Evolutionary conservation across 495 filamentous ascomycete species (phyloP).

Genomic region (Penicillium bovifimosum): DNA sequence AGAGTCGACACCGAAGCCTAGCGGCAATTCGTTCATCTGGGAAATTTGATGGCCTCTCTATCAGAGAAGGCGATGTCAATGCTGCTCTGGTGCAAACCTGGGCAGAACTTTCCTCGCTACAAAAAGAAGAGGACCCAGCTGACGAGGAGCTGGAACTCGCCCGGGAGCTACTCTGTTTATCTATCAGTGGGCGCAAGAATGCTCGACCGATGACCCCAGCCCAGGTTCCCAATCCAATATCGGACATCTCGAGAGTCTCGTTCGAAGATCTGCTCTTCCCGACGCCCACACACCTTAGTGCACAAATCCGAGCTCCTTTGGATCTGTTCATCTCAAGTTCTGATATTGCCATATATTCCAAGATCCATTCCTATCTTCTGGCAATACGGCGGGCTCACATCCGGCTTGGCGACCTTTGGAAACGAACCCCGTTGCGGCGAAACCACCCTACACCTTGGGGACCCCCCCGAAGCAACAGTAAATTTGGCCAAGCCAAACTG

Average conservation of each 20-base stretch:
- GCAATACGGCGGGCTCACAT: slow-evolving; percentile 78
- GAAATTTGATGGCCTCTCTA: slow-evolving; percentile 50
- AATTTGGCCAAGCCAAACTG: slow-evolving; percentile 50
- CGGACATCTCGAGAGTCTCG: slow-evolving; percentile 32
- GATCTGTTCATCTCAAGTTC: slow-evolving; percentile 77
- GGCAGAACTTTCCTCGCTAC: slow-evolving; percentile 67
- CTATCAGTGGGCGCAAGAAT: slow-evolving; percentile 38
- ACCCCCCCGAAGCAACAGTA: slow-evolving; percentile 56
- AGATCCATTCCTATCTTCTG: slow-evolving; percentile 80
- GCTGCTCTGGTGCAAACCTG: slow-evolving; percentile 69
- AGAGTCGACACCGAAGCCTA: slow-evolving; percentile 32
- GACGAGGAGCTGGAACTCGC: slow-evolving; percentile 77
- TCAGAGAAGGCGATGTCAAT: slow-evolving; percentile 84
- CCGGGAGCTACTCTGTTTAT: slow-evolving; percentile 66
- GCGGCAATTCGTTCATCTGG: slow-evolving; percentile 23
- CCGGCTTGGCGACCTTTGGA: slow-evolving; percentile 76
- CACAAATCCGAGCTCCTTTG: slow-evolving; percentile 71
- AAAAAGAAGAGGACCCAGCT: slow-evolving; percentile 65
- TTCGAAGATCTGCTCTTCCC: slow-evolving; percentile 85
- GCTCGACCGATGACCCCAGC: slow-evolving; percentile 26
- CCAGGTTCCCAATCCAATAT: slow-evolving; percentile 20
- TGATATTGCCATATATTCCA: slow-evolving; percentile 73
- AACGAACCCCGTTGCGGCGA: slow-evolving; percentile 68
- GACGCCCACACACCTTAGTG: slow-evolving; percentile 61
- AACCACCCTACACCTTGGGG: slow-evolving; percentile 65